Evolutionary conservation across 176 grass and related monocot species (phyloP), one percentile per base, ranked within the genome.

Genomic region (Aegilops tauschii): DNA sequence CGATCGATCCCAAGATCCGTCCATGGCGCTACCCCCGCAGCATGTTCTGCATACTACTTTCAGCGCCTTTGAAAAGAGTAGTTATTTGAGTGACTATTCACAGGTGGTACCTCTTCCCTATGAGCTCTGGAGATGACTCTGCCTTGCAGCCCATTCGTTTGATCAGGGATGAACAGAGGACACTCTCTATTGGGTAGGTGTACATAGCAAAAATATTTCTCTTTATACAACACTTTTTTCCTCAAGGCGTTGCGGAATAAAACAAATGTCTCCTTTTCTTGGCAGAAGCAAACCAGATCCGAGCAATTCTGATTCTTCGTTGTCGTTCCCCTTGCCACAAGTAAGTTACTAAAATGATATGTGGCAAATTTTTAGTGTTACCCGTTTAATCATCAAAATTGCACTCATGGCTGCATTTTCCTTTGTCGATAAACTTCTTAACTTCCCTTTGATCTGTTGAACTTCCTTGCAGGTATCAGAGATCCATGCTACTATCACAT

Each of bases 81-180:
- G 14, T 90, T 49, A 86, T 65, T 59, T 20, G 47, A 58, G 32
- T 76, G n/a, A 50, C 76, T 87, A 32, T 81, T 61, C 74, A 50
- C 75, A 99, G 97, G 84, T 99, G 97, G 97, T 94, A 85, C 85
- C 93, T 99, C 79, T 85, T 96, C 76, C 90, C 94, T 42, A 30
- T 80, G 42, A 86, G 39, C 10, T 45, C 66, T 28, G 86, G 84
- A 81, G 83, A 83, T 56, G 86, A 63, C 73, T 70, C 84, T 79
- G 42, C 76, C 23, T 72, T 50, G 14, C 89, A 91, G 63, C 94
- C 94, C 13, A 88, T 96, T 87, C 83, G 73, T 88, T 90, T 99
- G 92, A 89, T 91, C 63, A 94, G 90, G 82, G 97, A 94, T 42
- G 87, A 94, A 84, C 73, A 90, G 37, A 91, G 11, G 45, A 79